A percentile compares a stretch with the other conserved stretches of the same genome.
phyloP scores from a whole-genome alignment of 495 filamentous ascomycete species.

The Penicillium antarcticum region DNA sequence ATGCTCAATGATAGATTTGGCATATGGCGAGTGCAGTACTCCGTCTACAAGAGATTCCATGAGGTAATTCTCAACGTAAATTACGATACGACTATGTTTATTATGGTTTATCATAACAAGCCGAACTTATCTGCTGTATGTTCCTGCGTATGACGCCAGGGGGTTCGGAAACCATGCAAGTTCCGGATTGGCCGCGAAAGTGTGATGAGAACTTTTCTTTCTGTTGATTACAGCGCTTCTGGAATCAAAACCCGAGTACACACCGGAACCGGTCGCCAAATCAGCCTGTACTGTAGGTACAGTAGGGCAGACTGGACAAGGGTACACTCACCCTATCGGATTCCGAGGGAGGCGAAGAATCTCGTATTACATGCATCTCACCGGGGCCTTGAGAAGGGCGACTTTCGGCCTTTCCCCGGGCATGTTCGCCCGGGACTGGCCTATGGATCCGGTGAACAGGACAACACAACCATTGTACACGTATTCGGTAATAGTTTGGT shows the following conservation, averaged over 20 bases:
- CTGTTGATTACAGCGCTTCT: neutral
- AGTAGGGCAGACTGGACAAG: neutral
- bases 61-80: neutral
- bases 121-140: too few relatives aligned
- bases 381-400: neutral
- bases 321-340: neutral
- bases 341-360: constrained; percentile 1
- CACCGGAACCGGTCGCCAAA: too few relatives aligned
- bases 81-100: neutral
- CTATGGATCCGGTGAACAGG: too few relatives aligned
- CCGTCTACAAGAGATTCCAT: too few relatives aligned
- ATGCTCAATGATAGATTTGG: too few relatives aligned
- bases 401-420: neutral
- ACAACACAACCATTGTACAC: too few relatives aligned
- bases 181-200: neutral
- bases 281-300: too few relatives aligned
- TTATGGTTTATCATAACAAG: neutral
- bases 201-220: constrained; percentile 4
- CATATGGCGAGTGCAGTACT: too few relatives aligned
- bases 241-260: neutral
- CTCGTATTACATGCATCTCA: neutral
- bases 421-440: neutral
- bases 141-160: constrained; percentile 8
- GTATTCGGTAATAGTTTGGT: too few relatives aligned
- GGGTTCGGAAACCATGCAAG: constrained; percentile 1